Base-by-base conservation (phyloP, 306 rosid species). In the Vicia faba region DNA sequence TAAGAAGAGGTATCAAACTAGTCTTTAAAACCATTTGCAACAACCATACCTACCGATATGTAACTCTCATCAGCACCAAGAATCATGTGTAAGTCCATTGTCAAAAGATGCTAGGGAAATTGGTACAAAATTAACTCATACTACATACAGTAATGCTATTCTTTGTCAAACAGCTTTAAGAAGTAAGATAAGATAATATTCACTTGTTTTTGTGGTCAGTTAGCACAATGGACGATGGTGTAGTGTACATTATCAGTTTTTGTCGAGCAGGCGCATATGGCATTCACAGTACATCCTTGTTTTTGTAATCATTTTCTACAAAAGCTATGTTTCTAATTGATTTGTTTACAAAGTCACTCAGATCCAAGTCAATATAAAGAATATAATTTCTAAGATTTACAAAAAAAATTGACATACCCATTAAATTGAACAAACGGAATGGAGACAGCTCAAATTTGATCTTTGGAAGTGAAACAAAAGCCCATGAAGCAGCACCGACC, bases 401-500 rank as follows among this genome's bases (percentile, higher is more conserved):
- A 11, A 68, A 59, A 70, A 70, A 70, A 11, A 16, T 65, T 16
- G 39, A 71, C 89, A 57, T 90, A 95, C 99, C 92, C 99, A 90
- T 95, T 73, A 95, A 62, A 84, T 95, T 95, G 88, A 95, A 95
- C 75, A 95, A 72, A 56, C 99, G 99, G 75, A 95, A 95, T 3
- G 97, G 97, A 31, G 97, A 90, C 72, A 95, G 61, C 65, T 88
- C 95, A 70, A 95, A 90, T 83, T 95, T 95, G 90, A 95, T 95
- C 75, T 88, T 95, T 61, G 99, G 99, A 78, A 95, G 97, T 48
- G 96, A 83, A 87, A 90, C 99, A 76, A 95, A 95, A 62, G 99
- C 99, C 99, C 99, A 95, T 23, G 86, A 81, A 78, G 60, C 97
- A 68, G 99, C 99, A 68, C 99, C 99, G 14, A 95, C 99, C 89